Percentiles rank a stretch among this genome's conserved stretches.
Conservation (phyloP, 768 basidiomycete species). For the Pulveroboletus sp. region DNA sequence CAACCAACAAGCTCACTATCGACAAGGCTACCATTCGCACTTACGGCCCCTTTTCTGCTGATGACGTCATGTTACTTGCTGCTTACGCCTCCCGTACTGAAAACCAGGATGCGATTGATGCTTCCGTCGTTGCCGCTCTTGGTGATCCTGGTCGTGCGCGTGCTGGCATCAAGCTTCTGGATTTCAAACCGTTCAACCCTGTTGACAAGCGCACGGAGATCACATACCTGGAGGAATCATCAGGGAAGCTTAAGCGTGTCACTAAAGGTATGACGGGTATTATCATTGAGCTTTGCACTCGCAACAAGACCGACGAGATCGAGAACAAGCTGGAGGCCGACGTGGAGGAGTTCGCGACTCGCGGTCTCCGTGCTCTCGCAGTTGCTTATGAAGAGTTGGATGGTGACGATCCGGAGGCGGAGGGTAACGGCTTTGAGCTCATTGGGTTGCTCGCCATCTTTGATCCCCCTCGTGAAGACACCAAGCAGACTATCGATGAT, state of each 20-base stretch:
- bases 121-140: constrained; percentile 77
- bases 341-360: constrained; percentile 91
- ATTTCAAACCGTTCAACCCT: constrained; percentile 99
- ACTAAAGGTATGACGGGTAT: constrained; percentile 99
- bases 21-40: constrained; percentile 89
- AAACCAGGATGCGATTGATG: constrained; percentile 98
- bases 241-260: constrained; percentile 97
- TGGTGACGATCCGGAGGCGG: constrained; percentile 73
- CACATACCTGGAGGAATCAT: constrained; percentile 90
- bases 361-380: constrained; percentile 95
- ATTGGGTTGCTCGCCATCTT: constrained; percentile 97
- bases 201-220: constrained; percentile 99
- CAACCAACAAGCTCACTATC: constrained; percentile 99
- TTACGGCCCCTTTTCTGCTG: constrained; percentile 83
- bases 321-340: constrained; percentile 91
- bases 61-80: constrained; percentile 89
- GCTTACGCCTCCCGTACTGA: constrained; percentile 97
- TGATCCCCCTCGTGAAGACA: constrained; percentile 96
- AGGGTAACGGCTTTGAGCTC: constrained; percentile 96
- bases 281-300: constrained; percentile 94
- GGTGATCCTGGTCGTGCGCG: constrained; percentile 74
- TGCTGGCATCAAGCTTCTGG: constrained; percentile 89
- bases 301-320: constrained; percentile 92
- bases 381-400: constrained; percentile 93
- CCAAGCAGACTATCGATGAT: constrained; percentile 98